Conservation (phyloP, 1,139 yeast genomes). For the Geotrichum citri-aurantii region DNA sequence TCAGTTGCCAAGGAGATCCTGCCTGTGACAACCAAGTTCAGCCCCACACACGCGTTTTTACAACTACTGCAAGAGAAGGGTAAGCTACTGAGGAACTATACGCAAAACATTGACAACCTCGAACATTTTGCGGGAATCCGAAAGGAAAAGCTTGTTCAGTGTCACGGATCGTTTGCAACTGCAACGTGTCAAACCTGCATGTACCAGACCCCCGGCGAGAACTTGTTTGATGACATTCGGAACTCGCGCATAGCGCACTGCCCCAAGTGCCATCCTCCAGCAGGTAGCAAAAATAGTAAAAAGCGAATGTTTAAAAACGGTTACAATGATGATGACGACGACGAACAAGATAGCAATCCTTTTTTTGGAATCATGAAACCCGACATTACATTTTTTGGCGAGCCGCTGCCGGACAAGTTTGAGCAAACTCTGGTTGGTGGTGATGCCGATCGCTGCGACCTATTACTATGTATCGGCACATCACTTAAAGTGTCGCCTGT, state of each 20-base stretch:
- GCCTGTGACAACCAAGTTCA: slow-evolving; percentile 58
- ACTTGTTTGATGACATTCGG: slow-evolving; percentile 57
- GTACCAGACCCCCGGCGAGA: slow-evolving; percentile 60
- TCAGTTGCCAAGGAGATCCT: slow-evolving; percentile 82
- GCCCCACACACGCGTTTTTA: slow-evolving; percentile 86
- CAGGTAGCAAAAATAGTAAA: slow-evolving; percentile 10
- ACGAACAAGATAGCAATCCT: slow-evolving; percentile 24
- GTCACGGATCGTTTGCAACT: slow-evolving; percentile 93
- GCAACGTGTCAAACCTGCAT: slow-evolving; percentile 86
- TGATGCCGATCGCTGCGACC: slow-evolving; percentile 60
- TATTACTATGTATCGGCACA: slow-evolving; percentile 84
- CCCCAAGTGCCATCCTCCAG: slow-evolving; percentile 49
- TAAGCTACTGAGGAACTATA: slow-evolving; percentile 78
- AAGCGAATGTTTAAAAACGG: slow-evolving; percentile 5
- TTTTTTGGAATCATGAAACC: slow-evolving; percentile 84
- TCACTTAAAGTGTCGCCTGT: slow-evolving; percentile 95
- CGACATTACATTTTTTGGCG: slow-evolving; percentile 93
- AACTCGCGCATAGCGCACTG: slow-evolving; percentile 63
- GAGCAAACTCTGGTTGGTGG: slow-evolving; percentile 52
- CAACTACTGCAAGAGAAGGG: slow-evolving; percentile 68
- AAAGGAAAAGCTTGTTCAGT: slow-evolving; percentile 71
- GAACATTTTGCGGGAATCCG: slow-evolving; percentile 79
- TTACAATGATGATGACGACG: slow-evolving; percentile 20
- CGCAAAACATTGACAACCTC: slow-evolving; percentile 90
- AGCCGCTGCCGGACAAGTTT: slow-evolving; percentile 69